phyloP scores from a whole-genome alignment of 2,329 filamentous ascomycete species.

The Eutypella sp. region DNA sequence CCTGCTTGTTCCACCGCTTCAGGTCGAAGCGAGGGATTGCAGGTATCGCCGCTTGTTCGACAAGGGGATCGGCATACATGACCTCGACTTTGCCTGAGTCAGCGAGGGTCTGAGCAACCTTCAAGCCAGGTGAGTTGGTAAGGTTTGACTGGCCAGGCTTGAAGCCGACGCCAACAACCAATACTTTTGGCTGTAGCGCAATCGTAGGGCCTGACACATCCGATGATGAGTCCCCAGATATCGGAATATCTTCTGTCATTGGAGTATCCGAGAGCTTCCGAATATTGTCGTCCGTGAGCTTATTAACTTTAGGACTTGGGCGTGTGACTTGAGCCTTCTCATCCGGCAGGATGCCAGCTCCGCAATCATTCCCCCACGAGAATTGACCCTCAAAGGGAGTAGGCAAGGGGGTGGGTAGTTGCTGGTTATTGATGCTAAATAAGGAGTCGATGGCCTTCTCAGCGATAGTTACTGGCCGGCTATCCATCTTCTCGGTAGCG shows the following conservation, averaged over 20 bases:
- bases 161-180: constrained; percentile 46
- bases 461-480: constrained; percentile 36
- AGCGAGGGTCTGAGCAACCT: constrained; percentile 33
- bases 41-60: constrained; percentile 35
- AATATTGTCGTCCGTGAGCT: background rate
- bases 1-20: constrained; percentile 32
- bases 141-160: constrained; percentile 44
- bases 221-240: no score
- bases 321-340: background rate
- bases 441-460: constrained; percentile 30
- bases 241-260: background rate
- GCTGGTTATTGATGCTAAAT: constrained; percentile 5
- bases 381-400: no score
- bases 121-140: constrained; percentile 42
- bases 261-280: background rate
- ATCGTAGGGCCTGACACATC: background rate
- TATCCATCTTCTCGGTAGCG: constrained; percentile 39
- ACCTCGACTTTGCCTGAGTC: constrained; percentile 35
- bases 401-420: background rate
- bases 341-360: background rate
- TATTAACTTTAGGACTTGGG: background rate
- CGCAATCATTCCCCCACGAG: background rate
- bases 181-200: constrained; percentile 24
- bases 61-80: constrained; percentile 39
- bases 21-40: constrained; percentile 34